Evolutionary conservation across 2,329 filamentous ascomycete genomes (phyloP).

Genomic region (Ophiosphaerella herpotricha): DNA sequence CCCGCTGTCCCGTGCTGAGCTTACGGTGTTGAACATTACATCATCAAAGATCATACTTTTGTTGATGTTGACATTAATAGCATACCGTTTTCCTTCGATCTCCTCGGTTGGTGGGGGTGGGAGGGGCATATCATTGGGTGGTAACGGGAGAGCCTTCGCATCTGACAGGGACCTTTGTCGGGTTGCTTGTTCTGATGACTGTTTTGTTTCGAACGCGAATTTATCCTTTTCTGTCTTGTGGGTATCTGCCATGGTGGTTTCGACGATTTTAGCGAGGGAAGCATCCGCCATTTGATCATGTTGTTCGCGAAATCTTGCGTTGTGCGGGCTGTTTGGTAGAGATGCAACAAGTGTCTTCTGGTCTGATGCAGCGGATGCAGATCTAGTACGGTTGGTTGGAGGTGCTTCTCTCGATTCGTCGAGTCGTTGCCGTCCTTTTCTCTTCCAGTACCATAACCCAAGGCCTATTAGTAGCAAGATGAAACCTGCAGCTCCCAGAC

Average conservation of each 20-base stretch:
- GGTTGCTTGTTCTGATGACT: constrained; percentile 1
- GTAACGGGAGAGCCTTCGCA: constrained; percentile 17
- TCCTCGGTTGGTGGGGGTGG: constrained; percentile 20
- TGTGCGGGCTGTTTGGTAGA: constrained; percentile 28
- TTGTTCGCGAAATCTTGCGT: constrained; percentile 16
- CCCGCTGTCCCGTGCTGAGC: constrained; percentile 1
- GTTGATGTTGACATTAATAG: constrained; percentile 33
- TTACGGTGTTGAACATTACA: constrained; percentile 22
- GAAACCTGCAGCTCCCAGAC: constrained; percentile 26
- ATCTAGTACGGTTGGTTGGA: constrained; percentile 9
- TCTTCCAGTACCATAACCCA: constrained; percentile 29
- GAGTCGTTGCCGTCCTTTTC: constrained; percentile 17
- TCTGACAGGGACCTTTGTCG: background rate
- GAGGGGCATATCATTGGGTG: constrained; percentile 17
- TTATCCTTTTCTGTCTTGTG: constrained; percentile 8
- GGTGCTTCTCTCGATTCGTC: constrained; percentile 20
- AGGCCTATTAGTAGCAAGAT: constrained; percentile 25
- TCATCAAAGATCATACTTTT: constrained; percentile 37
- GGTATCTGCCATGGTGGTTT: constrained; percentile 1
- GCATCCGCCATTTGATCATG: constrained; percentile 10
- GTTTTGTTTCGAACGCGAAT: background rate
- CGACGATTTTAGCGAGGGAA: constrained; percentile 16
- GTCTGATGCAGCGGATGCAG: constrained; percentile 27
- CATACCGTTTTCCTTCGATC: constrained; percentile 13
- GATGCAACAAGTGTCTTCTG: constrained; percentile 33